Conservation (phyloP, 495 filamentous ascomycete genomes). For the Penicillium cosmopolitanum region DNA sequence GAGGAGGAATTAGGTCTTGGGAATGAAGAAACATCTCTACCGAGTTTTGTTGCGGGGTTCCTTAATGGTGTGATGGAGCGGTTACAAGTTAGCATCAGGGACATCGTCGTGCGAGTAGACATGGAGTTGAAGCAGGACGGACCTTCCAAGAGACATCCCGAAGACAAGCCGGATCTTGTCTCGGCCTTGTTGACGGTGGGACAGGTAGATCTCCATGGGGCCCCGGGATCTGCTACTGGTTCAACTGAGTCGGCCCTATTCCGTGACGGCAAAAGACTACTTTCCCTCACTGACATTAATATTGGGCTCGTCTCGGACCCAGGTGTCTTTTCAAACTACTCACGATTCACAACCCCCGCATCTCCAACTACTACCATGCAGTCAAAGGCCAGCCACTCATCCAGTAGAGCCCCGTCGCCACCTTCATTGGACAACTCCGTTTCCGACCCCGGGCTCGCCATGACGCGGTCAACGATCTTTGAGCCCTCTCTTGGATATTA, state of each 20-base stretch:
- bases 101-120: constrained; percentile 68
- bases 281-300: constrained; percentile 65
- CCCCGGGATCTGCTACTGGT: constrained; percentile 47
- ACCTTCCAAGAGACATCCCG: constrained; percentile 41
- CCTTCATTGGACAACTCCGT: constrained; percentile 31
- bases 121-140: constrained; percentile 53
- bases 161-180: constrained; percentile 52
- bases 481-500: constrained; percentile 29
- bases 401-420: constrained; percentile 38
- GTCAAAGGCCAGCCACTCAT: constrained; percentile 40
- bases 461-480: constrained; percentile 49
- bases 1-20: constrained; percentile 69
- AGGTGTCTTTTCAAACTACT: constrained; percentile 68
- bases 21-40: constrained; percentile 73
- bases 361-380: constrained; percentile 61
- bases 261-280: constrained; percentile 64
- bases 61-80: constrained; percentile 82
- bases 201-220: constrained; percentile 66
- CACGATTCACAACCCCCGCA: constrained; percentile 60
- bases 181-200: constrained; percentile 68
- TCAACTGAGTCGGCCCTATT: constrained; percentile 30
- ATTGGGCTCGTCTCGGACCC: constrained; percentile 72
- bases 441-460: constrained; percentile 36
- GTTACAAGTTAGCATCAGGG: constrained; percentile 69
- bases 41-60: constrained; percentile 79